Conservation (phyloP, 371 early-diverging fungal genomes). For the Syncephalastrum racemosum region DNA sequence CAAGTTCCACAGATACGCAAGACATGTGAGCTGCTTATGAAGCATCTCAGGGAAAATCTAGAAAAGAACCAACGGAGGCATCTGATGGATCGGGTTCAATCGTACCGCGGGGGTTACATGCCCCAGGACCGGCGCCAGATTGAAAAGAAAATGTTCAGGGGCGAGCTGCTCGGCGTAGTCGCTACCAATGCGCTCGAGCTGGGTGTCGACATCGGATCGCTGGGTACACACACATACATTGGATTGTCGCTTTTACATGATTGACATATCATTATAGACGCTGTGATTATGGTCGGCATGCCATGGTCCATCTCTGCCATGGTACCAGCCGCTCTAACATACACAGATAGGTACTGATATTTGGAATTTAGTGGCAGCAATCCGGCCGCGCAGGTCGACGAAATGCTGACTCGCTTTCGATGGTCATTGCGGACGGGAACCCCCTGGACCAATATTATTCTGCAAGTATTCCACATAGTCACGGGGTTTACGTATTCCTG, state of each 20-base stretch:
- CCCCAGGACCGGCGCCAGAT: slow-evolving; percentile 55
- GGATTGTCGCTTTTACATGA: background rate
- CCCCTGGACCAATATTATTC: slow-evolving; percentile 62
- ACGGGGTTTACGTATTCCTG: background rate
- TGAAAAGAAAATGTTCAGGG: slow-evolving; percentile 56
- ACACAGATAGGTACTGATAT: background rate
- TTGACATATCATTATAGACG: slow-evolving; percentile 32
- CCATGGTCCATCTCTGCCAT: slow-evolving; percentile 54
- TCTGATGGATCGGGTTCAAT: slow-evolving; percentile 38
- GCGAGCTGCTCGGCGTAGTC: slow-evolving; percentile 53
- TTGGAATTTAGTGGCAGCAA: slow-evolving; percentile 55
- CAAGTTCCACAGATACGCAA: slow-evolving; percentile 29
- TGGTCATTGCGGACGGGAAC: slow-evolving; percentile 50
- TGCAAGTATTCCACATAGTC: slow-evolving; percentile 10
- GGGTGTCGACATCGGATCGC: slow-evolving; percentile 68
- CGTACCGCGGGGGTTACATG: slow-evolving; percentile 68
- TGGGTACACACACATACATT: slow-evolving; percentile 30
- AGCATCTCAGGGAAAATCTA: slow-evolving; percentile 39
- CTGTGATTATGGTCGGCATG: slow-evolving; percentile 58
- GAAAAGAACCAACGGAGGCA: slow-evolving; percentile 21
- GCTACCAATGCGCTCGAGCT: slow-evolving; percentile 73
- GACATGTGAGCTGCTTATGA: slow-evolving; percentile 47
- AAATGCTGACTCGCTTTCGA: slow-evolving; percentile 55
- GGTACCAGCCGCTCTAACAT: slow-evolving; percentile 18
- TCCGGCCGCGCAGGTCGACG: slow-evolving; percentile 72